These are phyloP conservation scores for Umbelopsis sp. DNA, from an alignment of 192 early-diverging fungal species.

Conservation along the genomic window DNA sequence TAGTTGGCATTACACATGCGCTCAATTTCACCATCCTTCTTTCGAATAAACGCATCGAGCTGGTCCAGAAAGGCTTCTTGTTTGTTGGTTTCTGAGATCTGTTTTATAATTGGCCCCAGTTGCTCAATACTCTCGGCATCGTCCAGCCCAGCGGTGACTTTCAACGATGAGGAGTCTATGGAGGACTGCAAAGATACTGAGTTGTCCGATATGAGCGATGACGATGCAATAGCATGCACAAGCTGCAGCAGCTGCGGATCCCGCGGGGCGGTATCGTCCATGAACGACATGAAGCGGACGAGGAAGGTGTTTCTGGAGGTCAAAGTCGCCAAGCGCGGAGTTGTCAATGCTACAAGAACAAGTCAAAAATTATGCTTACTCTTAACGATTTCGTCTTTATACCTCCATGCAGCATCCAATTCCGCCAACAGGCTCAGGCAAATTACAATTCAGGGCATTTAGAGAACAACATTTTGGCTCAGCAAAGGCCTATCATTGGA, in stretches of 20 bases:
- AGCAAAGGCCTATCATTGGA: conserved; percentile 21
- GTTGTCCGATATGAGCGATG: conserved; percentile 12
- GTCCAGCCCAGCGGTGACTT: conserved; percentile 29
- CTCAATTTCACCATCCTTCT: conserved; percentile 96
- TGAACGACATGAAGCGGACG: neutral
- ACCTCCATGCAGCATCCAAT: neutral
- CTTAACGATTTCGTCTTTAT: too few species aligned
- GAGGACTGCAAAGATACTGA: conserved; percentile 7
- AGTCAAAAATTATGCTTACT: neutral
- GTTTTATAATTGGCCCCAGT: conserved; percentile 86
- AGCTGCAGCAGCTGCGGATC: conserved; percentile 12
- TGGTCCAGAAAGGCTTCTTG: conserved; percentile 89
- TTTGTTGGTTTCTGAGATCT: conserved; percentile 82
- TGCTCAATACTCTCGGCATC: conserved; percentile 79
- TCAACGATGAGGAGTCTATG: conserved; percentile 20
- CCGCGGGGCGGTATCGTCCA: neutral
- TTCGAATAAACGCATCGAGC: conserved; percentile 76
- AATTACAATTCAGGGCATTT: conserved; percentile 28
- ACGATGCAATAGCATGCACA: conserved; percentile 20
- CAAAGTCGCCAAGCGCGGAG: neutral
- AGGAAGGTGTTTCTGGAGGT: too few species aligned
- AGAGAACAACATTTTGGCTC: conserved; percentile 29
- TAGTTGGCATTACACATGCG: conserved; percentile 96
- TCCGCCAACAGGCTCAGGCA: neutral
- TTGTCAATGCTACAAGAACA: neutral